These are phyloP conservation scores for Pseudopediastrum boryanum DNA, from an alignment of 139 green algal species.

Conservation along the genomic window DNA sequence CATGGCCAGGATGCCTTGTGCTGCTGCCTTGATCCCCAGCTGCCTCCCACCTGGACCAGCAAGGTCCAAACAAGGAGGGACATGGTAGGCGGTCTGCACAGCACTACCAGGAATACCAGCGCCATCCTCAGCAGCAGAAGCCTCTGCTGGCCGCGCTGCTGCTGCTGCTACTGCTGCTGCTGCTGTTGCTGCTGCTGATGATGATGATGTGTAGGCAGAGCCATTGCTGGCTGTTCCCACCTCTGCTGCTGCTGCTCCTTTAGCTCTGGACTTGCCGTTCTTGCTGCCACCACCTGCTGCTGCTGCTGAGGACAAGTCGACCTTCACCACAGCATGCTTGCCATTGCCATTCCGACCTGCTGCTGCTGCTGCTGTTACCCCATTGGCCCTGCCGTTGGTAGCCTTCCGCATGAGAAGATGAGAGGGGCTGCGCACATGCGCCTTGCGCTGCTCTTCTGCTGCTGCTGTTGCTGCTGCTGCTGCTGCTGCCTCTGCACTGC, in stretches of 20 bases:
- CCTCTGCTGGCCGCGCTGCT: no score
- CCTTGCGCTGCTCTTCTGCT: neutral
- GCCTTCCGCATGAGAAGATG: no score
- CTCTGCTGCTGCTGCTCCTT: no score
- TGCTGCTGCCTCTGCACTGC: conserved; percentile 19
- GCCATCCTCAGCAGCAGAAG: no score
- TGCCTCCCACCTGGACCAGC: conserved; percentile 45
- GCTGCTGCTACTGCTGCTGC: conserved; percentile 7
- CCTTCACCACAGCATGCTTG: no score
- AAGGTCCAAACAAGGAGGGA: conserved; percentile 76
- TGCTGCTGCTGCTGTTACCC: neutral
- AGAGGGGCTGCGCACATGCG: neutral
- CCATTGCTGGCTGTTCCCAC: no score
- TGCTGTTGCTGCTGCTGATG: conserved; percentile 5
- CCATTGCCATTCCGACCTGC: neutral
- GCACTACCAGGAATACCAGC: no score
- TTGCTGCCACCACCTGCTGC: no score
- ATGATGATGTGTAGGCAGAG: no score
- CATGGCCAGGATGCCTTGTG: conserved; percentile 73
- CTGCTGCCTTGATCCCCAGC: conserved; percentile 43
- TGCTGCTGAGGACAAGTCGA: no score
- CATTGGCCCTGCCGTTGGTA: no score
- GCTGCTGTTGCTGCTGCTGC: conserved; percentile 7
- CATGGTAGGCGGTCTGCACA: conserved; percentile 54
- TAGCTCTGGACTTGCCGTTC: no score